Base-by-base conservation (phyloP, 768 basidiomycete species). In the Lactarius indigo region DNA sequence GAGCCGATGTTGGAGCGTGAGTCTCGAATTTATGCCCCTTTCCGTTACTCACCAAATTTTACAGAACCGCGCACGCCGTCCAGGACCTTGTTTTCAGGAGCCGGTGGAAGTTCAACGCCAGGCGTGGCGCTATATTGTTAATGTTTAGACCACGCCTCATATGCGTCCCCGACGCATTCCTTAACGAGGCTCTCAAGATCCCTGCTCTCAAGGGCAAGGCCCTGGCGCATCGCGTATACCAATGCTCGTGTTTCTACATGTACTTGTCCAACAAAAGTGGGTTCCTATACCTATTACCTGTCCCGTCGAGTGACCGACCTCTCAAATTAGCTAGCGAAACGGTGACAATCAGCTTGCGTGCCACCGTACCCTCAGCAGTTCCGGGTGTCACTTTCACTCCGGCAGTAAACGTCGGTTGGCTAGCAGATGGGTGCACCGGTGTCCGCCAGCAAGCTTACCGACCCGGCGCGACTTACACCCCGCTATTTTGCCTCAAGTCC, bases 41-140 rank as follows among this genome's bases (percentile, higher is more conserved):
- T 0, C 30, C 17, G 2, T 20, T 37, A 18, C 57, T 63, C 23
- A 63, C 47, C 23, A 13, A 26, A 37, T 12, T 18, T 39, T 44
- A 12, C 57, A 67, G 66, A 44, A 20, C 33, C 7, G 12, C 26
- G 30, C 35, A 37, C 17, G 31, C 17, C 4, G 39, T 6, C 5
- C 61, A 20, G 10, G 30, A 37, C 33, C 3, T 63, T 5, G 50
- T 59, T 57, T 59, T 67, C 39, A 44, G 17, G 31, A 44, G 62
- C 26, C 37, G 18, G 5, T 67, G 61, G 61, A 30, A 39, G 37
- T 67, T 67, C 50, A 63, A 47, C 26, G 12, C 28, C 23, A 59
- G 15, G 39, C 66, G 66, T 18, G 66, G 66, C 18, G 66, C 66
- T 26, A 55, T 67, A 57, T 47, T 67, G 66, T 28, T 58, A 26